Percentiles rank a stretch among this genome's conserved stretches.
Evolutionary conservation across 108 stramenopile species (phyloP).

Genomic region (Bacterosira constricta): DNA sequence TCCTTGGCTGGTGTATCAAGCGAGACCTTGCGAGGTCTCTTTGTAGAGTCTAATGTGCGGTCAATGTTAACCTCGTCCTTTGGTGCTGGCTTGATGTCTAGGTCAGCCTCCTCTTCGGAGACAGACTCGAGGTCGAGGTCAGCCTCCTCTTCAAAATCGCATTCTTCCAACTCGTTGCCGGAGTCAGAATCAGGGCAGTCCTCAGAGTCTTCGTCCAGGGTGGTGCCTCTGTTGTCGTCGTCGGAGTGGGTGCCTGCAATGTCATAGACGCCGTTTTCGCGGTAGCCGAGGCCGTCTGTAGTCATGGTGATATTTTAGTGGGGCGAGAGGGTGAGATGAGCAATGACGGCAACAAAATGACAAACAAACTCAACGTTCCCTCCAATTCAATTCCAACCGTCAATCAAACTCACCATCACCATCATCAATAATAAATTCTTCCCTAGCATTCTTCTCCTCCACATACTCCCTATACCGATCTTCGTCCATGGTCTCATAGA

Average conservation of each 20-base stretch:
- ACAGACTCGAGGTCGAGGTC: no score
- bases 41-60: no score
- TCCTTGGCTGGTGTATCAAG: no score
- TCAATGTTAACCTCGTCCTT: no score
- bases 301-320: background rate
- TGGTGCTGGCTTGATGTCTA: no score
- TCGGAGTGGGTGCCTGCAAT: conserved; percentile 60
- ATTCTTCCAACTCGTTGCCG: no score
- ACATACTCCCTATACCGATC: conserved; percentile 86
- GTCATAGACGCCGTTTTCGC: conserved; percentile 97
- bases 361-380: background rate
- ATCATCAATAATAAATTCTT: conserved; percentile 99
- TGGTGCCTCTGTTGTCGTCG: conserved; percentile 15
- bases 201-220: no score
- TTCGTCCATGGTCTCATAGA: conserved; percentile 92
- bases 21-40: no score
- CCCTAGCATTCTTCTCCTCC: conserved; percentile 82
- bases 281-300: conserved; percentile 94
- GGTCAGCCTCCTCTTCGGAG: no score
- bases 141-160: no score
- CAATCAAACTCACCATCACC: conserved; percentile 55
- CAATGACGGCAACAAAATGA: background rate
- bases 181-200: no score
- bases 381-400: no score
- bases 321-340: background rate